Percentiles rank a stretch among this genome's conserved stretches.
Conservation (phyloP, 2,329 filamentous ascomycete species). For the Pseudopithomyces maydicus region DNA sequence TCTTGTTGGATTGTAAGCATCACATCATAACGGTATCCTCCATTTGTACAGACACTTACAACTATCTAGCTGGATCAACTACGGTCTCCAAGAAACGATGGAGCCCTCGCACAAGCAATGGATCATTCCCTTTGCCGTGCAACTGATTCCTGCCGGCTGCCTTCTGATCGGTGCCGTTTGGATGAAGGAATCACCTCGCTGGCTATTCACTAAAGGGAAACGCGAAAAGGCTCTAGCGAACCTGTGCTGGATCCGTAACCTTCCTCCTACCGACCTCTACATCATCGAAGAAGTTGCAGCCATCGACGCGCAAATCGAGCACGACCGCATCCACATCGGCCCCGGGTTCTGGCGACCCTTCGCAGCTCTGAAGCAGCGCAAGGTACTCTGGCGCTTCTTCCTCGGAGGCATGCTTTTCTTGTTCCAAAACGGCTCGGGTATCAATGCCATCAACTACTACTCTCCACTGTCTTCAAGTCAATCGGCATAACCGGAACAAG, state of each 20-base stretch:
- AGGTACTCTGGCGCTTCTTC: conserved; percentile 73
- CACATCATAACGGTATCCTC: conserved; percentile 49
- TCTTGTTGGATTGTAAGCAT: conserved; percentile 37
- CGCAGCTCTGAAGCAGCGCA: conserved; percentile 44
- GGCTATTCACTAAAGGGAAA: conserved; percentile 49
- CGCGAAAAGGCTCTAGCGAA: conserved; percentile 50
- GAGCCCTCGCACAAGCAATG: conserved; percentile 50
- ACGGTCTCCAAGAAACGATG: conserved; percentile 51
- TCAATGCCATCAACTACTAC: conserved; percentile 79
- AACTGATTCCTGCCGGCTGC: conserved; percentile 69
- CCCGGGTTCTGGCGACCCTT: conserved; percentile 70
- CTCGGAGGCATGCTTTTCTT: conserved; percentile 76
- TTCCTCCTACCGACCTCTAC: conserved; percentile 64
- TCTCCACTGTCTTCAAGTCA: conserved; percentile 70
- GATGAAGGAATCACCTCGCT: conserved; percentile 52
- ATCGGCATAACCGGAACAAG: conserved; percentile 67
- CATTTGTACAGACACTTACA: conserved; percentile 23
- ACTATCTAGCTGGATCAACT: conserved; percentile 44
- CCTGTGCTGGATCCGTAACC: conserved; percentile 67
- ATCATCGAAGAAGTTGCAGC: conserved; percentile 74
- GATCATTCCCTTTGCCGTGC: conserved; percentile 62
- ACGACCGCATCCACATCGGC: conserved; percentile 67
- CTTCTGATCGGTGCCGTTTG: conserved; percentile 54
- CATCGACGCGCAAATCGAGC: conserved; percentile 72
- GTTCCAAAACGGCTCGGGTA: conserved; percentile 77